Evolutionary conservation across 2,329 filamentous ascomycete genomes (phyloP), one percentile per base, ranked within the genome.

Genomic region (Fragosphaeria purpurea): DNA sequence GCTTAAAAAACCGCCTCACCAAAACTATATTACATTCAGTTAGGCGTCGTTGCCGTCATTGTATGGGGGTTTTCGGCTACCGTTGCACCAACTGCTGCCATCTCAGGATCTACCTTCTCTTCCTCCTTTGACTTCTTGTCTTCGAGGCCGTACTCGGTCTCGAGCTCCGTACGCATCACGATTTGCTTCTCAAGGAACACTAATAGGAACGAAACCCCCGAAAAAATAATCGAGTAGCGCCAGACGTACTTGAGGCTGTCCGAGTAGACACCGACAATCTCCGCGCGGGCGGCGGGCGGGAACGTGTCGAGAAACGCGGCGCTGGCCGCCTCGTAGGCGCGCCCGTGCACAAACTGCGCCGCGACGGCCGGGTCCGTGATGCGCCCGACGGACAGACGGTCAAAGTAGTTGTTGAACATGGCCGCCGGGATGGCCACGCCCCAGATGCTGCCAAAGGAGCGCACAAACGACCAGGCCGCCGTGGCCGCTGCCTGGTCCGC

Each of bases 391-490:
- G 34, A 34, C 1, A 48, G 12, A 1, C 22, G 46, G 33, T 34
- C 46, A 34, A 41, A 46, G 46, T 37, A 33, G 52, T 69, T 69
- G 48, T 69, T 67, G 57, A 68, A 69, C 1, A 64, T 56, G 7
- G 66, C 65, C 6, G 63, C 65, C 34, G 68, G 65, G 32, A 71
- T 60, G 38, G 66, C 67, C 7, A 70, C 67, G 30, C 67, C 67
- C 13, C 69, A 55, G 1, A 65, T 62, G 58, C 64, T 65, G 46
- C 68, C 67, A 47, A 70, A 61, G 13, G 65, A 63, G 1, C 67
- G 64, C 52, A 64, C 56, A 48, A 70, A 70, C 7, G 59, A 61
- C 51, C 69, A 70, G 62, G 67, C 68, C 43, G 63, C 61, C 0
- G 67, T 65, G 0, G 67, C 66, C 1, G 59, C 56, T 0, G 60